Evolutionary conservation across 75 land plant species (phyloP), one percentile per base, ranked within the genome.

Genomic region (Gnetum montanum): DNA sequence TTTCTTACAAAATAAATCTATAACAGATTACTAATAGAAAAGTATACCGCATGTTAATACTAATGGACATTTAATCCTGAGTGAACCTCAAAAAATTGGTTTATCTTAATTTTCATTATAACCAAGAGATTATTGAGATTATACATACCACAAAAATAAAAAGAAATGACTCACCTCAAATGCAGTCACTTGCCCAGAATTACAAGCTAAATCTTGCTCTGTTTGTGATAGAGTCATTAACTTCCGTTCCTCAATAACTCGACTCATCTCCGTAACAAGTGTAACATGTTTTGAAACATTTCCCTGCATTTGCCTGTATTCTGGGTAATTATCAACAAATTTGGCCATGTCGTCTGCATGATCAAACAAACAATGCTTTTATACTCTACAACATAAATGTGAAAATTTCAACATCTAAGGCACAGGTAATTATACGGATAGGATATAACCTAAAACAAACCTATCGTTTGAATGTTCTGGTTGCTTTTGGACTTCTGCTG

Each of bases 251-350:
- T 90, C 97, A 52, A 95, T 92, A 62, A 86, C 80, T 52, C 75
- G 80, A 65, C 99, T 95, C 97, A 95, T 73, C 66, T 95, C 99
- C 29, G 99, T 86, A 49, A 90, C 90, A 78, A 95, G 62, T 16
- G 88, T 83, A n/a, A 95, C 99, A 72, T 95, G 99, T 59, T 95
- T 95, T 60, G 99, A 95, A 27, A 95, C 97, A 78, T 95, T 95
- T 8, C 97, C 99, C 40, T 90, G 99, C 86, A 80, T 81, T 59
- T 86, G 86, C 59, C 81, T 75, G 62, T 85, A 95, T 70, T 90
- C 97, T 2, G 99, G 99, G 56, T 95, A 95, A 45, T 86, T 93
- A 15, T 95, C 97, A 34, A 95, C 99, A 80, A 95, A 95, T 70
- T 81, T 95, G 25, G 96, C 92, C 97, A 95, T 95, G 57, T 95